Conservation (phyloP, 2,329 filamentous ascomycete species). For the Sporothrix dimorphospora region DNA sequence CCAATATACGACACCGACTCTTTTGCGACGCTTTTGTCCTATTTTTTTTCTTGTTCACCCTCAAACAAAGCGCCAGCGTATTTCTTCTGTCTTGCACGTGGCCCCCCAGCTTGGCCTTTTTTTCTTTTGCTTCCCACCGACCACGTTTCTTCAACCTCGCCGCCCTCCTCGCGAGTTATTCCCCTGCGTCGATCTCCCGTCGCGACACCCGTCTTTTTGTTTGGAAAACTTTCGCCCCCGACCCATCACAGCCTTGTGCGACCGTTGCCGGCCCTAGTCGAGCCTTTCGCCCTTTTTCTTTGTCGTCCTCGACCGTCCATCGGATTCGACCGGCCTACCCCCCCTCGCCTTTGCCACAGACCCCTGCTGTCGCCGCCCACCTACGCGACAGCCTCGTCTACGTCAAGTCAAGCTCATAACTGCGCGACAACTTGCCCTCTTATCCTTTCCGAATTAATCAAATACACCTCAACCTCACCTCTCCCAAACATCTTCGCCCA, state of each 20-base stretch:
- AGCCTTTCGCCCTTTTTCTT: not conserved
- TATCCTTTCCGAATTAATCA: not conserved
- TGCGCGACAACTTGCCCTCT: not conserved
- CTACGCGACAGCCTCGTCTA: not conserved
- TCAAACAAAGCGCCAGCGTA: not conserved
- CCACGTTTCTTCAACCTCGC: not conserved
- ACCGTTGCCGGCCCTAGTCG: not conserved
- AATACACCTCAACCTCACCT: not conserved
- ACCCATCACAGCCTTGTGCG: not conserved
- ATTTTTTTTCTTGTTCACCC: not conserved
- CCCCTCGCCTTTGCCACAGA: not conserved
- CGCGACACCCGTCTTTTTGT: not conserved
- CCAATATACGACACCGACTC: not conserved
- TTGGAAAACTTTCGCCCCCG: not conserved
- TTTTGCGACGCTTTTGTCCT: not conserved
- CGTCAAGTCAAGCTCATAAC: not conserved
- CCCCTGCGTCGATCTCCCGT: conserved; percentile 8
- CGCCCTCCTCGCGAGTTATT: not conserved
- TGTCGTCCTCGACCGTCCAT: not conserved
- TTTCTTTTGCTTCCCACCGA: not conserved
- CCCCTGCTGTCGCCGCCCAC: not conserved
- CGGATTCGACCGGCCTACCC: not conserved
- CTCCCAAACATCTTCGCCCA: not conserved
- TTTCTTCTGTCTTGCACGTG: conserved; percentile 14
- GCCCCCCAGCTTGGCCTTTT: not conserved